Base-by-base conservation (phyloP, 805 yeast species). In the Sugiyamaella qingdaonensis region DNA sequence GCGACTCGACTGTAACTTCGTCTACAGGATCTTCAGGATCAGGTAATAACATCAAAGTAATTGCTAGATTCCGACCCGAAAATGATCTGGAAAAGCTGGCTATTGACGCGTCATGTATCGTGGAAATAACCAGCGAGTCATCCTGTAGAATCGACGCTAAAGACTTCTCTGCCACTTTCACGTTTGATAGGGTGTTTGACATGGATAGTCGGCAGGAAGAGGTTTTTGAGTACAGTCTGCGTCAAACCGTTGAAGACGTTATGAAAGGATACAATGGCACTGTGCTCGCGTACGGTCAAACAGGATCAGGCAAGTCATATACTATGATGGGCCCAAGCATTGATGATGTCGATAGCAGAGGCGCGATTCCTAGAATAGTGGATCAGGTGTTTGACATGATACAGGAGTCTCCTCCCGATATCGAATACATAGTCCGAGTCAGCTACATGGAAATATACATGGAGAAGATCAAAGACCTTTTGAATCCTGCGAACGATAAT, bases 391-490 rank as follows among this genome's bases (percentile, higher is more conserved):
- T 88, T 63, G 70, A 74, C 14, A 72, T 73, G 39, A 83, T 86
- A 11, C 67, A 72, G 35, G 61, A 69, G 18, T 69, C 80, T 2
- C 68, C 72, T n/a, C 57, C 69, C 3, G 79, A 80, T 14, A 73
- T 79, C 9, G 90, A 86, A 59, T 84, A 78, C 61, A 79, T 81
- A 0, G 83, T 88, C 10, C 79, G 81, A 3, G 84, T 87, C 0
- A 82, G 88, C 11, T 84, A 82, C 58, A 76, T 88, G 82, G 97
- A 91, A 63, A 82, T 91, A 10, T 86, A 87, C 67, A 79, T 86
- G 76, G 97, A 91, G 58, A 79, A 78, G 43, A 78, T 90, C 39
- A 73, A 78, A 56, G 97, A 91, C 66, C 72, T 90, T 52, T 71
- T 91, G 33, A 74, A 73, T n/a, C 73, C 75, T 0, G 57, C 61